A percentile compares a stretch with the other conserved stretches of the same genome.
Conservation (phyloP, 345 rosid genomes). For the Eucalyptus virginea region DNA sequence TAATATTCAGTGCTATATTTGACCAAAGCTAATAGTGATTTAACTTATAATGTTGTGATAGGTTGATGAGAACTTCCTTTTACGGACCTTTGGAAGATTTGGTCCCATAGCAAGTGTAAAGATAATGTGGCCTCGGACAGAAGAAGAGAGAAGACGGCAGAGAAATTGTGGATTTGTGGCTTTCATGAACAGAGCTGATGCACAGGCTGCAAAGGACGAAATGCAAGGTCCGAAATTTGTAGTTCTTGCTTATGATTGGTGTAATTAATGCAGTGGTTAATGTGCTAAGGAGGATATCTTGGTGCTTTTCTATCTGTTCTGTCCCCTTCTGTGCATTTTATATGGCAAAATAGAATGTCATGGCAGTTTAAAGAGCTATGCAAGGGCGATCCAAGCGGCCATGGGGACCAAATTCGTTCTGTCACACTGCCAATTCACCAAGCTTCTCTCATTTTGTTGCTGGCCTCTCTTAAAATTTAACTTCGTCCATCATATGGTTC, state of each 20-base stretch:
- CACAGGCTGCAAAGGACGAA: slow-evolving; percentile 99
- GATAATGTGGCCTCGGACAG: slow-evolving; percentile 99
- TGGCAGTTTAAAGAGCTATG: background rate
- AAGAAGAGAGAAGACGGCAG: slow-evolving; percentile 88
- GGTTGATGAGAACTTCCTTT: slow-evolving; percentile 99
- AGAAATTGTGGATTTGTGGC: slow-evolving; percentile 98
- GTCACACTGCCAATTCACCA: background rate
- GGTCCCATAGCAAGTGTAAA: slow-evolving; percentile 99
- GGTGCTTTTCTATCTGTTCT: background rate
- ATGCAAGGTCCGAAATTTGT: slow-evolving; percentile 68
- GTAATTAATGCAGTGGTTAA: background rate
- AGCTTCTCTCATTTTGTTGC: background rate
- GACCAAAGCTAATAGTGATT: background rate
- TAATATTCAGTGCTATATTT: background rate
- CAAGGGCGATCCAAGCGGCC: background rate
- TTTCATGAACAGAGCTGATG: slow-evolving; percentile 96
- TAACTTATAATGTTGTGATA: slow-evolving; percentile 9
- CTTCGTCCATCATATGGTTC: background rate
- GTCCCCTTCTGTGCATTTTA: background rate
- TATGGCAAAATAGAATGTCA: background rate
- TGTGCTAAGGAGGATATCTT: background rate
- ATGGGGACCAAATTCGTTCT: background rate
- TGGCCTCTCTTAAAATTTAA: background rate
- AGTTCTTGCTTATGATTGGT: background rate
- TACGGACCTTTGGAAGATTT: slow-evolving; percentile 98